These are phyloP conservation scores for Aspergillus clavatus DNA, from an alignment of 2,329 filamentous ascomycete species.

Conservation along the genomic window DNA sequence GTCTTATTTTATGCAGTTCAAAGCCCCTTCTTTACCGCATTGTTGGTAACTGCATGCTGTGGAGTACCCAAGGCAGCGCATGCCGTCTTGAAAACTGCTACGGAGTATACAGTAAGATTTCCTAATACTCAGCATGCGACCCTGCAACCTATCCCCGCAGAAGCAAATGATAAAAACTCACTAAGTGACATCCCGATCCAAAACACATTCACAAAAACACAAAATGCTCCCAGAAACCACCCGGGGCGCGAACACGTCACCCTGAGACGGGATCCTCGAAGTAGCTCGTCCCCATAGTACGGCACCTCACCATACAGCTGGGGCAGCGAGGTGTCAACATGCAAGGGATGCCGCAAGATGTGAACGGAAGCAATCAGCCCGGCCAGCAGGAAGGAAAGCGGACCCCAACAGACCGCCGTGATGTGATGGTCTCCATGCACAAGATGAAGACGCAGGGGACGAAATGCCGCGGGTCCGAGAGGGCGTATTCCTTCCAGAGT, in stretches of 20 bases:
- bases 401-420: conserved; percentile 48
- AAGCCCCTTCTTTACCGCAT: neutral
- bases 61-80: neutral
- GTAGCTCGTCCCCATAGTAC: conserved; percentile 55
- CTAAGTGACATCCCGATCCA: conserved; percentile 13
- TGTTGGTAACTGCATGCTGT: neutral
- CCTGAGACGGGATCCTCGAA: conserved; percentile 39
- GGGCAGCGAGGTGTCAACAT: conserved; percentile 53
- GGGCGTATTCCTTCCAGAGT: conserved; percentile 82
- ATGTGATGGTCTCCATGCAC: conserved; percentile 77
- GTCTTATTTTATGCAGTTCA: neutral
- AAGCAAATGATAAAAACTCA: conserved; percentile 5
- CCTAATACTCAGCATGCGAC: neutral
- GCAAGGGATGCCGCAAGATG: conserved; percentile 51
- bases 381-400: conserved; percentile 51
- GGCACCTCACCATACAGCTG: conserved; percentile 57
- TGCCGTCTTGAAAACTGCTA: neutral
- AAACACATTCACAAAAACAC: conserved; percentile 51
- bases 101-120: neutral
- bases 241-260: conserved; percentile 51
- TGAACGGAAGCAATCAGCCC: conserved; percentile 40
- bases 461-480: conserved; percentile 78
- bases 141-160: neutral
- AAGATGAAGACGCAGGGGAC: conserved; percentile 72
- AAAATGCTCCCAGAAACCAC: conserved; percentile 59